phyloP scores from a whole-genome alignment of 2,329 filamentous ascomycete genomes.

The Pseudogymnoascus sp. region DNA sequence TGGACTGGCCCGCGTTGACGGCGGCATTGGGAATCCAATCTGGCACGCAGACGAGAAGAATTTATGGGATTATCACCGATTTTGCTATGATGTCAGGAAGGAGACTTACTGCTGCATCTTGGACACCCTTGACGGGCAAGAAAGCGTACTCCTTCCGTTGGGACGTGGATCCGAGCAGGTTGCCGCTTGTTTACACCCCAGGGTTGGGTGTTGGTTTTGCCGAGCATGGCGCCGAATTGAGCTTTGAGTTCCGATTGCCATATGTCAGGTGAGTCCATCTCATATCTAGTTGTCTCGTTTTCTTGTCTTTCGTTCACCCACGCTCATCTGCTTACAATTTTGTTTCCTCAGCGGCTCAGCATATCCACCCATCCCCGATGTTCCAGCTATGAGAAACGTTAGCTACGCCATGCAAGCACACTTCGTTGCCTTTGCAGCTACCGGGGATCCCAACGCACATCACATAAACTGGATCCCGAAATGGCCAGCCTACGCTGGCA shows the following conservation, averaged over 20 bases:
- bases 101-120: neutral
- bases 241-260: conserved; percentile 10
- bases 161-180: conserved; percentile 8
- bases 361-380: conserved; percentile 10
- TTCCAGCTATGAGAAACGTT: conserved; percentile 11
- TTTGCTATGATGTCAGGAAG: conserved; percentile 1
- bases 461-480: neutral
- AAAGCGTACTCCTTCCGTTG: conserved; percentile 12
- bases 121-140: conserved; percentile 5
- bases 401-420: conserved; percentile 14
- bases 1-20: conserved; percentile 9
- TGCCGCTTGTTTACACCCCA: conserved; percentile 12
- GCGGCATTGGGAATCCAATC: neutral
- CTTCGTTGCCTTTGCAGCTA: conserved; percentile 10
- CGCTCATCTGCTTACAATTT: neutral
- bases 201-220: conserved; percentile 13
- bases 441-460: conserved; percentile 10
- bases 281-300: neutral
- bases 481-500: neutral
- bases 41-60: conserved; percentile 8
- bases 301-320: neutral
- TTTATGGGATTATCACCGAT: neutral
- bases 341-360: neutral
- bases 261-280: conserved; percentile 7
- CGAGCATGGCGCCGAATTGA: conserved; percentile 11